Base-by-base conservation (phyloP, 176 grass and related monocot species). In the Rhynchospora pubera region DNA sequence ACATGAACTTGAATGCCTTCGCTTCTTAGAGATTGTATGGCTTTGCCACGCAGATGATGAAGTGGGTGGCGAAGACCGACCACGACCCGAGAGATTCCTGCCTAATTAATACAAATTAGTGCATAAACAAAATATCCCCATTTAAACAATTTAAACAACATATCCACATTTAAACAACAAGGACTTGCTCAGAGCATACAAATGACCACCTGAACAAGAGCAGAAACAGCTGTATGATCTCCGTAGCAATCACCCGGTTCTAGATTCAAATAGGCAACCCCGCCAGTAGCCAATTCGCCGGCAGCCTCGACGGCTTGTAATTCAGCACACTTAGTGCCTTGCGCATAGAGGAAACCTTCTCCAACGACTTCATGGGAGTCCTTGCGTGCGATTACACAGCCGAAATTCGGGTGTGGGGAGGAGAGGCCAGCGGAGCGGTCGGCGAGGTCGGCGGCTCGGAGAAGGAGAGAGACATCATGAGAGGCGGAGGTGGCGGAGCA, bases 381-480 rank as follows among this genome's bases (percentile, higher is more conserved):
- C 55, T 18, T 77, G 51, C 87, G 78, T 0, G 90, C 84, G 83
- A 97, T 89, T 57, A 97, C 84, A 83, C 95, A 97, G 0, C 95
- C 95, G 62, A 92, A 94, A 88, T 97, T 97, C 2, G 95, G 95
- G 83, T 97, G 95, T 5, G 95, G 95, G 3, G 87, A 89, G 47
- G 90, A 85, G 73, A 84, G 55, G 42, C 95, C 94, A 6, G 92
- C 92, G 45, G 95, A 97, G 77, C 70, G 85, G 56, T 97, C 95
- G 16, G 95, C 95, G 78, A 88, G 85, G 59, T 88, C 88, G 50
- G 95, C 95, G 9, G 92, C 94, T 44, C 85, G 90, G 24, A 81
- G 71, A 66, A 94, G 57, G 46, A 93, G 67, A 3, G 44, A 7
- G 19, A 85, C 89, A 16, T 97, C 91, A 18, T 84, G 32, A 39